phyloP scores from a whole-genome alignment of 768 basidiomycete species.

The Termitomyces sp. region DNA sequence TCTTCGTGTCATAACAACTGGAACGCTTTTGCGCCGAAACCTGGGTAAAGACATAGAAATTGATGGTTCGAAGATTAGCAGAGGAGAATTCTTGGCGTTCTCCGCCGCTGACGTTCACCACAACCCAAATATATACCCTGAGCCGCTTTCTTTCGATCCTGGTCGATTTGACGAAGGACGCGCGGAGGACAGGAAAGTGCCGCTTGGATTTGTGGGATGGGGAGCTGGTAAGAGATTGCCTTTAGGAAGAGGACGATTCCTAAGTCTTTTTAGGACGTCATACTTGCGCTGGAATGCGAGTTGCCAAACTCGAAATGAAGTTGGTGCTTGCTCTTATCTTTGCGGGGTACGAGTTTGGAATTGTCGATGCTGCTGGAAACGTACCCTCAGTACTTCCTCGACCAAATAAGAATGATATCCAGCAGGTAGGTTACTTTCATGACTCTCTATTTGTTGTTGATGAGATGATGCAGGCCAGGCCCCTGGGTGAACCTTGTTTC shows the following conservation, averaged over 20 bases:
- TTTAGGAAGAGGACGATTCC: neutral
- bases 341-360: constrained; percentile 27
- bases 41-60: constrained; percentile 23
- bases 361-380: constrained; percentile 27
- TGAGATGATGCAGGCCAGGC: constrained; percentile 17
- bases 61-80: constrained; percentile 21
- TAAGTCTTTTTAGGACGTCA: constrained; percentile 25
- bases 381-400: constrained; percentile 20
- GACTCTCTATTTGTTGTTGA: neutral
- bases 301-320: constrained; percentile 37
- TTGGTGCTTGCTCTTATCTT: constrained; percentile 28
- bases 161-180: constrained; percentile 22
- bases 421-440: constrained; percentile 16
- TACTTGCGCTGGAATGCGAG: constrained; percentile 32
- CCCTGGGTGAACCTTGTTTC: constrained; percentile 22
- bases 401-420: constrained; percentile 28
- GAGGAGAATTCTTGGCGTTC: constrained; percentile 32
- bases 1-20: constrained; percentile 25
- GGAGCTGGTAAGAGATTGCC: constrained; percentile 26
- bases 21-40: constrained; percentile 30
- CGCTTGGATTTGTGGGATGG: constrained; percentile 32
- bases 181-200: constrained; percentile 30
- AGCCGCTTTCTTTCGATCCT: constrained; percentile 32
- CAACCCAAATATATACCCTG: constrained; percentile 28
- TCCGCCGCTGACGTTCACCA: constrained; percentile 27